These are phyloP conservation scores for Candida railenensis DNA, from an alignment of 805 yeast species.

Conservation along the genomic window DNA sequence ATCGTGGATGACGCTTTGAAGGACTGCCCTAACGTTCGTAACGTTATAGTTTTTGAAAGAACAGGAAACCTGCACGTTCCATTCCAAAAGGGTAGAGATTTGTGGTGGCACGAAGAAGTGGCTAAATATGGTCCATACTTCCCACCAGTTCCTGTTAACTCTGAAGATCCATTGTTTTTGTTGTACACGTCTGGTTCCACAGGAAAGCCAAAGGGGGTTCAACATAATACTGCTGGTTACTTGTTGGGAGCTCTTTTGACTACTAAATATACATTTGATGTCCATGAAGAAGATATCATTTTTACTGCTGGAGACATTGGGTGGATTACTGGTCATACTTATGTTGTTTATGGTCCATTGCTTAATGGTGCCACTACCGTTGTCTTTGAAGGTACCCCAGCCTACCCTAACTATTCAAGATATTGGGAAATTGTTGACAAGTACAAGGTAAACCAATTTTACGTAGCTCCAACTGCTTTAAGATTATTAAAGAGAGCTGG, in stretches of 20 bases:
- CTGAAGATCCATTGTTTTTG: slow-evolving; percentile 95
- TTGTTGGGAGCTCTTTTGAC: slow-evolving; percentile 89
- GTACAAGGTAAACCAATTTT: slow-evolving; percentile 90
- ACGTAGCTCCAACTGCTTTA: slow-evolving; percentile 97
- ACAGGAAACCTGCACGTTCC: slow-evolving; percentile 75
- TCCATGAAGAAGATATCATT: slow-evolving; percentile 80
- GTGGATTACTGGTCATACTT: slow-evolving; percentile 99
- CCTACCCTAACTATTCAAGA: slow-evolving; percentile 91
- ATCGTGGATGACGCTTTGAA: slow-evolving; percentile 93
- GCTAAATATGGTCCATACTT: slow-evolving; percentile 77
- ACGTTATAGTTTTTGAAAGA: slow-evolving; percentile 85
- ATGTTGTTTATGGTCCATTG: slow-evolving; percentile 92
- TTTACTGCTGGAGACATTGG: slow-evolving; percentile 99
- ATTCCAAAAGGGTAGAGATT: slow-evolving; percentile 78
- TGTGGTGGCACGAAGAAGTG: slow-evolving; percentile 93
- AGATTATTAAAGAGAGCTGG: slow-evolving; percentile 90
- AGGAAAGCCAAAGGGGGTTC: slow-evolving; percentile 98
- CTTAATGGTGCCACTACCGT: slow-evolving; percentile 84
- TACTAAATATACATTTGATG: slow-evolving; percentile 89
- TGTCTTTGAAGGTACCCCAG: slow-evolving; percentile 96
- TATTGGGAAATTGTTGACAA: slow-evolving; percentile 96
- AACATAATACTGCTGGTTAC: slow-evolving; percentile 93
- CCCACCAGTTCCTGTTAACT: slow-evolving; percentile 82
- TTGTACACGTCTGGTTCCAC: slow-evolving; percentile 98
- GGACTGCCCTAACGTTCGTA: slow-evolving; percentile 70